These are phyloP conservation scores for Plasmodium knowlesi DNA, from an alignment of 169 alveolate genomes.

Conservation along the genomic window DNA sequence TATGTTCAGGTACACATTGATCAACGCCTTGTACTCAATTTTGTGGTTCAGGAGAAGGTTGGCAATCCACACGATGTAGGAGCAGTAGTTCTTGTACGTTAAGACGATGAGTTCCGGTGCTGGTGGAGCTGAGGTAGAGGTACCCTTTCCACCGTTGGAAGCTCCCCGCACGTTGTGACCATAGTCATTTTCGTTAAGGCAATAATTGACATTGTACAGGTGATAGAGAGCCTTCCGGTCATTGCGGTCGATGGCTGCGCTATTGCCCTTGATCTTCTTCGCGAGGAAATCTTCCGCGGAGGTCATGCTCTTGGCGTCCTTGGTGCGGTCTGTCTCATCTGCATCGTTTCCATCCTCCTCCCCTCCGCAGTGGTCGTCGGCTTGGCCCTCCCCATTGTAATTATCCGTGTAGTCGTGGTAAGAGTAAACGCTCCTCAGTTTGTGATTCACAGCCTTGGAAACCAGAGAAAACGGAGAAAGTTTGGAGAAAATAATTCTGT, in stretches of 20 bases:
- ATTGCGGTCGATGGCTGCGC: conserved; percentile 22
- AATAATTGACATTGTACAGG: conserved; percentile 47
- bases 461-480: conserved; percentile 60
- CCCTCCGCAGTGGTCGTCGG: neutral
- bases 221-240: conserved; percentile 53
- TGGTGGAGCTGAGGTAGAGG: neutral
- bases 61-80: conserved; percentile 49
- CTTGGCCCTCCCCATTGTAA: neutral
- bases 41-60: conserved; percentile 56
- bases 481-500: conserved; percentile 49
- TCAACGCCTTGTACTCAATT: conserved; percentile 54
- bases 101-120: conserved; percentile 29
- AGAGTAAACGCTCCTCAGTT: conserved; percentile 34
- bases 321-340: neutral
- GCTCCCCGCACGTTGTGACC: neutral
- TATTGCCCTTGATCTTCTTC: neutral
- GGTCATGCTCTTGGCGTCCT: neutral
- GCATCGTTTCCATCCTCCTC: no score
- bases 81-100: conserved; percentile 67
- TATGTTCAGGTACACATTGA: conserved; percentile 44
- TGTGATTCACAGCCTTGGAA: conserved; percentile 7
- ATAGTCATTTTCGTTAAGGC: neutral
- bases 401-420: conserved; percentile 67
- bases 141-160: neutral
- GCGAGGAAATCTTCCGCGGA: neutral